Base-by-base conservation (phyloP, 1,284 basidiomycete species). In the Sporisorium iseilematis-ciliati region DNA sequence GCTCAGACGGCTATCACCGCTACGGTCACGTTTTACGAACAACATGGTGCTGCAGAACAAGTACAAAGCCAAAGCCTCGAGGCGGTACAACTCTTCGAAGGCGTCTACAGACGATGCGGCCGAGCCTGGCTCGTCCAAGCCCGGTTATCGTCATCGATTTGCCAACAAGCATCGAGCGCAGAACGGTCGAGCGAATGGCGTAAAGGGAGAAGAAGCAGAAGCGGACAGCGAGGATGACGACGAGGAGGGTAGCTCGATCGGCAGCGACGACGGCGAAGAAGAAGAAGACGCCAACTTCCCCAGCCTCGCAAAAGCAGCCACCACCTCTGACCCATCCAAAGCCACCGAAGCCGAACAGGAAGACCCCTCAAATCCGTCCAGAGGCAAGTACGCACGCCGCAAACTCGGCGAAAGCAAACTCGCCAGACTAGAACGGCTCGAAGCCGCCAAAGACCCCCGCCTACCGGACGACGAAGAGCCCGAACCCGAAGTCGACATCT, bases 1-100 rank as follows among this genome's bases (percentile, higher is more conserved):
- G 31, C 26, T 21, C 40, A 45, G 20, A 53, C 49, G 57, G 40
- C 33, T 25, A 38, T 23, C 45, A 33, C 21, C 25, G 53, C 41
- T 45, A 55, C 52, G 45, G 26, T 41, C 57, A 29, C 8, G 12
- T 20, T 10, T 12, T 6, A 31, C 8, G 31, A 31, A 20, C 60
- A 62, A 25, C 1, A 84, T 84, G 83, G 82, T 84, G 35, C 64
- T 84, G 41, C 83, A 84, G 41, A 83, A 84, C 72, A 84, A 83
- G 56, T 84, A 80, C 81, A 84, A 84, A 56, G 83, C 83, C 14
- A 73, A 78, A 26, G 83, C 83, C 4, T 84, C 82, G 35, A 57
- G 79, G 40, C 65, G 75, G 14, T 83, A 84, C 71, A 71, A 82
- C 26, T 61, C 70, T 18, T 4, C 45, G 0, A 63, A 74, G 23